Evolutionary conservation across 176 grass and related monocot species (phyloP).

Genomic region (Rhipidocladum racemiflorum): DNA sequence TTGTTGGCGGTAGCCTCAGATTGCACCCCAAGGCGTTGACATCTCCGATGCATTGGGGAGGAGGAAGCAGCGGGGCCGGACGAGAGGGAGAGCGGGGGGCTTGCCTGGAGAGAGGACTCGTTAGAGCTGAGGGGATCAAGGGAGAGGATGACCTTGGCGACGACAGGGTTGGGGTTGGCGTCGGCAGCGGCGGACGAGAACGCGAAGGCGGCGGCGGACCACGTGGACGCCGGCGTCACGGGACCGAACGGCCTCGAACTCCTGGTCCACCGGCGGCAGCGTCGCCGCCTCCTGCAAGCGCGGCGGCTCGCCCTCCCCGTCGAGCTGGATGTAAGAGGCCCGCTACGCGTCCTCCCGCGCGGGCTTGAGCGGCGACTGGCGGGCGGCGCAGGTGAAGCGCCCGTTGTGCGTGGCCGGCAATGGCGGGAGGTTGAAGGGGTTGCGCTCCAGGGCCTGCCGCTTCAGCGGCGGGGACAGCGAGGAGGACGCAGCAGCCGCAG

Average conservation of each 20-base stretch:
- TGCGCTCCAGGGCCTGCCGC: slow-evolving; percentile 56
- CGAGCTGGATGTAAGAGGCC: background rate
- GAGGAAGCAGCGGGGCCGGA: too few species aligned
- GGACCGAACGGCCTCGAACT: slow-evolving; percentile 56
- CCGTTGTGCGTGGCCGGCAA: slow-evolving; percentile 24
- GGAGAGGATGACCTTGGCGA: too few species aligned
- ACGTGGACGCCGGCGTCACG: slow-evolving; percentile 58
- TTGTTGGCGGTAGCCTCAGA: background rate
- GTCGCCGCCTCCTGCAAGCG: background rate
- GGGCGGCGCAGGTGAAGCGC: slow-evolving; percentile 32
- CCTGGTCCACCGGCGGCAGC: background rate
- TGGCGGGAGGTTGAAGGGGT: slow-evolving; percentile 22
- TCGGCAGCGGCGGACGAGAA: too few species aligned
- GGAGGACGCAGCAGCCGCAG: background rate
- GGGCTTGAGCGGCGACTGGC: slow-evolving; percentile 52
- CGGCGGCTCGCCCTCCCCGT: background rate
- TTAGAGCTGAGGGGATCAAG: too few species aligned
- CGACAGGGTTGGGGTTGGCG: too few species aligned
- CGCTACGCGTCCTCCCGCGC: background rate
- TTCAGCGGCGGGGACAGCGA: slow-evolving; percentile 34
- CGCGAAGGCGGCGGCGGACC: slow-evolving; percentile 61
- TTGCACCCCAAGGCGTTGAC: background rate
- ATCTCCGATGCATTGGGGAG: too few species aligned
- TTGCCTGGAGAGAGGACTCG: too few species aligned
- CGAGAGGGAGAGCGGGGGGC: too few species aligned